Percentiles rank a stretch among this genome's conserved stretches.
Evolutionary conservation across 116 monocot genomes (phyloP).

Genomic region (Papilionanthe hybrid): DNA sequence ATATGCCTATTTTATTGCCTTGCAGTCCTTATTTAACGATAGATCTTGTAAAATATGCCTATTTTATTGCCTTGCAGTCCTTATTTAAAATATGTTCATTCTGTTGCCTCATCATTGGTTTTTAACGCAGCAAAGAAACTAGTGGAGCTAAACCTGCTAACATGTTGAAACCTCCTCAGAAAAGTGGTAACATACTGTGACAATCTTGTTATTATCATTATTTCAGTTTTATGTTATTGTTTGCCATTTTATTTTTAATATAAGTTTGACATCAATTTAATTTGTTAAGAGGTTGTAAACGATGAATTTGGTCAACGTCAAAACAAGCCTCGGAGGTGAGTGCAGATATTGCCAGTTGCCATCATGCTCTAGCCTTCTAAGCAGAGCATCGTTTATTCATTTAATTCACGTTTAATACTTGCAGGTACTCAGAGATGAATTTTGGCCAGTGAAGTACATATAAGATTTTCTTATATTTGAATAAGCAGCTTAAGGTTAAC

Average conservation of each 20-base stretch:
- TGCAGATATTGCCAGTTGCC: background rate
- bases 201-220: background rate
- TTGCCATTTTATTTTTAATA: background rate
- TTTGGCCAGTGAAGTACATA: conserved; percentile 70
- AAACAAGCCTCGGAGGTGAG: conserved; percentile 88
- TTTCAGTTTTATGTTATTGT: background rate
- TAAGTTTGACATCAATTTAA: conserved; percentile 5
- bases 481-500: conserved; percentile 51
- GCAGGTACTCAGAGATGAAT: conserved; percentile 93
- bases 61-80: background rate
- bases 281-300: conserved; percentile 41
- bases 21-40: background rate
- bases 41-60: background rate
- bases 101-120: background rate
- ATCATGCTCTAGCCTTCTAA: background rate
- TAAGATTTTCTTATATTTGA: conserved; percentile 29
- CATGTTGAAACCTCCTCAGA: conserved; percentile 41
- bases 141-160: conserved; percentile 29
- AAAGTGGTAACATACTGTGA: conserved; percentile 37
- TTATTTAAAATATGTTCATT: background rate
- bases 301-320: conserved; percentile 80
- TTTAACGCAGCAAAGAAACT: conserved; percentile 37
- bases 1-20: background rate
- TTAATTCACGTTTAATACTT: background rate
- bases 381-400: background rate